Percentiles rank a stretch among this genome's conserved stretches.
These are phyloP conservation scores for Aspergillus ustus DNA, from an alignment of 2,329 filamentous ascomycete genomes.

Conservation along the genomic window DNA sequence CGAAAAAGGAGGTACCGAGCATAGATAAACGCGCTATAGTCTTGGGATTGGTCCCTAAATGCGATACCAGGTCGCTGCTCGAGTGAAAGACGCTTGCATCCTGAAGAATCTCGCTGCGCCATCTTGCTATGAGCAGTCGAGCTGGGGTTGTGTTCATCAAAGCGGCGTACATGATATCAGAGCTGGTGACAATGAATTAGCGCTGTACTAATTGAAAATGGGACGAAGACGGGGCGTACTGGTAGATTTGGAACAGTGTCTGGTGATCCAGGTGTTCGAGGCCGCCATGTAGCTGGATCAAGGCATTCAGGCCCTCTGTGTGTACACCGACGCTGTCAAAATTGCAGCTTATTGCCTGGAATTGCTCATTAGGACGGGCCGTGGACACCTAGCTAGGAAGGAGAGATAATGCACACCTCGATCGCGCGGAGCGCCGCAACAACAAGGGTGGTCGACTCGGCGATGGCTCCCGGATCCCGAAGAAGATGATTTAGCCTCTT, in stretches of 20 bases:
- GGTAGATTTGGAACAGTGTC: too few relatives aligned
- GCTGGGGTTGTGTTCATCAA: background rate
- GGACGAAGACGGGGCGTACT: too few relatives aligned
- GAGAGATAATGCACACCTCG: constrained; percentile 12
- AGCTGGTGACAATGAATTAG: too few relatives aligned
- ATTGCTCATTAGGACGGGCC: too few relatives aligned
- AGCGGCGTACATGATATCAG: constrained; percentile 7
- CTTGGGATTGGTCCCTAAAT: background rate
- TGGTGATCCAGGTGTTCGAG: too few relatives aligned
- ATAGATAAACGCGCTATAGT: background rate
- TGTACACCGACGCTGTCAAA: too few relatives aligned
- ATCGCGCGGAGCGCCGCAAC: constrained; percentile 1
- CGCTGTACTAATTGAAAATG: too few relatives aligned
- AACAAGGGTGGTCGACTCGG: background rate
- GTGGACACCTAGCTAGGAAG: too few relatives aligned
- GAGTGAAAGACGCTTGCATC: constrained; percentile 1
- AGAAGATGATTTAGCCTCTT: background rate
- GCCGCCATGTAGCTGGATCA: too few relatives aligned
- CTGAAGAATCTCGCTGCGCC: constrained; percentile 8
- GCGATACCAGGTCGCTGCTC: background rate
- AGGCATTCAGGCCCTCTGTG: too few relatives aligned
- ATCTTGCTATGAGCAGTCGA: background rate
- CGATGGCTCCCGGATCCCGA: background rate
- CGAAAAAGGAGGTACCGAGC: background rate
- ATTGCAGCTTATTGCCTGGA: too few relatives aligned